Conservation (phyloP, 768 basidiomycete genomes). For the Amanita fuliginea region DNA sequence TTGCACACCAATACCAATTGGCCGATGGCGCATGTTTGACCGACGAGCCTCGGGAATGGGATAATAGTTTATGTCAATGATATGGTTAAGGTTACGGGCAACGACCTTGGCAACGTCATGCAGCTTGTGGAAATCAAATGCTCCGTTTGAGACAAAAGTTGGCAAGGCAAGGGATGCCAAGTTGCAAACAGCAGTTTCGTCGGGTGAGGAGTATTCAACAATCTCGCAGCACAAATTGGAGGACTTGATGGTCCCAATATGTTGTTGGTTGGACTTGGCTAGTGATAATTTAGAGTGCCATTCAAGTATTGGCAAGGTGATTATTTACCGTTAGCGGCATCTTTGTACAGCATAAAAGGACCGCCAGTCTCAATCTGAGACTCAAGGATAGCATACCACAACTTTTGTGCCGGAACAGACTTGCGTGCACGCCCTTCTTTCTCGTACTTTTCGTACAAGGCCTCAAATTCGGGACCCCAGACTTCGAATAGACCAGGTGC, state of each 20-base stretch:
- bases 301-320: neutral
- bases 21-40: constrained; percentile 96
- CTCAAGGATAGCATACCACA: constrained; percentile 97
- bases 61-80: constrained; percentile 95
- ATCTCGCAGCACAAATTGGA: constrained; percentile 99
- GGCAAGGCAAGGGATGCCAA: constrained; percentile 95
- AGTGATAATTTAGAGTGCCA: constrained; percentile 1
- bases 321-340: constrained; percentile 76
- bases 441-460: constrained; percentile 80
- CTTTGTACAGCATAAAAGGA: constrained; percentile 99
- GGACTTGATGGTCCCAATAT: constrained; percentile 97
- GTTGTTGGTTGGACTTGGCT: constrained; percentile 98
- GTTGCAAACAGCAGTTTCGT: constrained; percentile 98
- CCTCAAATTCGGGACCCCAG: constrained; percentile 83
- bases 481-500: constrained; percentile 86
- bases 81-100: constrained; percentile 83
- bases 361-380: constrained; percentile 97
- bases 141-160: constrained; percentile 71
- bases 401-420: constrained; percentile 86
- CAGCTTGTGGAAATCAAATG: constrained; percentile 90
- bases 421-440: constrained; percentile 78
- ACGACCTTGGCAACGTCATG: constrained; percentile 94
- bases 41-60: constrained; percentile 84
- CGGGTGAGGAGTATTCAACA: constrained; percentile 94
- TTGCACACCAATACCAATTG: constrained; percentile 95